These are phyloP conservation scores for Candida broadrunensis DNA, from an alignment of 805 yeast genomes.

Conservation along the genomic window DNA sequence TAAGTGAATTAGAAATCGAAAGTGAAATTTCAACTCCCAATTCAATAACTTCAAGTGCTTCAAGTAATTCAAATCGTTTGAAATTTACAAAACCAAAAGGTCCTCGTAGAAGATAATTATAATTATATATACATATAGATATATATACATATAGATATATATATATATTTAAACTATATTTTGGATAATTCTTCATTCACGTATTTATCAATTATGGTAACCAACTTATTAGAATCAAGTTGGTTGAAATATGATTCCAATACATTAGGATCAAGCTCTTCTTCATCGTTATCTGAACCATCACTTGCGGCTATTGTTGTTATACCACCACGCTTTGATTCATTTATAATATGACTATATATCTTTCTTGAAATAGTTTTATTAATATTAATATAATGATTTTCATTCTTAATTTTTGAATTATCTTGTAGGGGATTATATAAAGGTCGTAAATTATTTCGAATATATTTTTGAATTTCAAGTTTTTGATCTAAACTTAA, in stretches of 20 bases:
- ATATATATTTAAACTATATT: background rate
- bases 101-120: conserved; percentile 48
- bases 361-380: conserved; percentile 58
- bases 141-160: background rate
- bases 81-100: conserved; percentile 64
- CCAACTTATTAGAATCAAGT: conserved; percentile 12
- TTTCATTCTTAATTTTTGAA: conserved; percentile 23
- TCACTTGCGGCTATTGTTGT: background rate
- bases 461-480: conserved; percentile 54
- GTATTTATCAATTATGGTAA: conserved; percentile 19
- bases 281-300: conserved; percentile 5
- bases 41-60: conserved; percentile 5
- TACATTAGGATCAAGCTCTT: conserved; percentile 4
- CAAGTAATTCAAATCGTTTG: conserved; percentile 17
- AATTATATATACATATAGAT: background rate
- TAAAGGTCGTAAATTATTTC: conserved; percentile 48
- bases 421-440: conserved; percentile 37
- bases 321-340: background rate
- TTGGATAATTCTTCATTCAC: conserved; percentile 11
- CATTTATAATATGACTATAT: conserved; percentile 36
- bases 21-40: conserved; percentile 5
- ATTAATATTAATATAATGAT: conserved; percentile 57
- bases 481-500: conserved; percentile 46
- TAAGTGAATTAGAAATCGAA: conserved; percentile 40
- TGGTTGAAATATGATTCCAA: conserved; percentile 16